phyloP scores from a whole-genome alignment of 1,284 basidiomycete species.

The Malassezia cuniculi region DNA sequence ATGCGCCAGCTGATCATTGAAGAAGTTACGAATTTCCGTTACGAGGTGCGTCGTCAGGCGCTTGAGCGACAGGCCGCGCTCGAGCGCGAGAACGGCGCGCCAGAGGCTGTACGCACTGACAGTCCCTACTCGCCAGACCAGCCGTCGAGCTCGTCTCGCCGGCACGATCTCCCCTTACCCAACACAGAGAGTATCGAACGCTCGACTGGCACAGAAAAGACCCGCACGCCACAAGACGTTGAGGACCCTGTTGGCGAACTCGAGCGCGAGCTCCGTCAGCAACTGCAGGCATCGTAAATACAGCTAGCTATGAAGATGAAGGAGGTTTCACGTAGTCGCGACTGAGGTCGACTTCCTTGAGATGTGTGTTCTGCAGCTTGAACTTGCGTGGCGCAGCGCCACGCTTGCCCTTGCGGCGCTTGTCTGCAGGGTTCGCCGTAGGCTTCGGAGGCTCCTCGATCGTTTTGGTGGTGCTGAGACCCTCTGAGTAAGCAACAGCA shows the following conservation, averaged over 20 bases:
- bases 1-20: slow-evolving; percentile 93
- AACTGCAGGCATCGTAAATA: neutral
- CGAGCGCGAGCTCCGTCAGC: slow-evolving; percentile 19
- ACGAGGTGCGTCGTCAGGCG: slow-evolving; percentile 59
- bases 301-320: no score
- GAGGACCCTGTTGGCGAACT: slow-evolving; percentile 2
- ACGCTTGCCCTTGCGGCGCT: slow-evolving; percentile 25
- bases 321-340: slow-evolving; percentile 50
- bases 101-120: neutral
- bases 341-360: slow-evolving; percentile 66
- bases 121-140: neutral
- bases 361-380: slow-evolving; percentile 73
- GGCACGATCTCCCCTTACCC: no score
- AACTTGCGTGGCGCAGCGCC: slow-evolving; percentile 38
- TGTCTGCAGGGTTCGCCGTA: slow-evolving; percentile 14
- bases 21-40: slow-evolving; percentile 78
- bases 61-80: slow-evolving; percentile 15
- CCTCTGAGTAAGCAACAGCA: slow-evolving; percentile 17
- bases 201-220: neutral
- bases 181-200: neutral
- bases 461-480: slow-evolving; percentile 30
- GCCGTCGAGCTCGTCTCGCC: neutral
- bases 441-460: slow-evolving; percentile 22
- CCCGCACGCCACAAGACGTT: slow-evolving; percentile 5
- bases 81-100: slow-evolving; percentile 46